These are phyloP conservation scores for Helichrysum umbraculigerum DNA, from an alignment of 129 eudicot species.

Conservation along the genomic window DNA sequence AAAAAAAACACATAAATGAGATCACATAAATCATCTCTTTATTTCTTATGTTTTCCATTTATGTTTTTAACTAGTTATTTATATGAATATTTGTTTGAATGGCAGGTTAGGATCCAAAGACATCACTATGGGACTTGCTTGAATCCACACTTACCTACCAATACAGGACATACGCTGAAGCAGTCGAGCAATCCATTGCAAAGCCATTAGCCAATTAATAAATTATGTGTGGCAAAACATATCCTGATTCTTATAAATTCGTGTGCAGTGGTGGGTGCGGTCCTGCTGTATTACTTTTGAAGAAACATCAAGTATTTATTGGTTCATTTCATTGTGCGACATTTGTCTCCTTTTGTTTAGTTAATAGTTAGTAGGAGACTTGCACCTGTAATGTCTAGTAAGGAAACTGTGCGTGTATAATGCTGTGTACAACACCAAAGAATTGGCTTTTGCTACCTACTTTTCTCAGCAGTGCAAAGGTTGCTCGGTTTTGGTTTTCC, in stretches of 20 bases:
- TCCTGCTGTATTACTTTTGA: conserved; percentile 9
- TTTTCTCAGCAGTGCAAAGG: neutral
- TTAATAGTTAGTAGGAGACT: neutral
- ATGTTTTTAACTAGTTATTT: neutral
- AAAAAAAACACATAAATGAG: neutral
- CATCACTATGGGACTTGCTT: conserved; percentile 95
- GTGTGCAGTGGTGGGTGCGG: conserved; percentile 8
- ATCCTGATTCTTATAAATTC: neutral
- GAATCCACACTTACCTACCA: conserved; percentile 97
- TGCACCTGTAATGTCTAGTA: conserved; percentile 7
- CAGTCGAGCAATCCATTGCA: conserved; percentile 74
- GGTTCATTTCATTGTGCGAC: conserved; percentile 14
- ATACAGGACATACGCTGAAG: conserved; percentile 92
- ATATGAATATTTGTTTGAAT: neutral
- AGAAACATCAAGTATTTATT: conserved; percentile 13
- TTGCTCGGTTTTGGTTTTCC: neutral
- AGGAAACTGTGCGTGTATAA: conserved; percentile 11
- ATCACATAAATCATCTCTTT: neutral
- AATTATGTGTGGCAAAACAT: neutral
- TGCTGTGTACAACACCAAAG: neutral
- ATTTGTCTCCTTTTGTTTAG: neutral
- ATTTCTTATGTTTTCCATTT: neutral
- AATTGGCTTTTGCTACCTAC: neutral
- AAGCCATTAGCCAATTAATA: conserved; percentile 63
- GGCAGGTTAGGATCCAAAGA: conserved; percentile 92